These are phyloP conservation scores for Nigrospora oryzae DNA, from an alignment of 2,329 filamentous ascomycete genomes.

Conservation along the genomic window DNA sequence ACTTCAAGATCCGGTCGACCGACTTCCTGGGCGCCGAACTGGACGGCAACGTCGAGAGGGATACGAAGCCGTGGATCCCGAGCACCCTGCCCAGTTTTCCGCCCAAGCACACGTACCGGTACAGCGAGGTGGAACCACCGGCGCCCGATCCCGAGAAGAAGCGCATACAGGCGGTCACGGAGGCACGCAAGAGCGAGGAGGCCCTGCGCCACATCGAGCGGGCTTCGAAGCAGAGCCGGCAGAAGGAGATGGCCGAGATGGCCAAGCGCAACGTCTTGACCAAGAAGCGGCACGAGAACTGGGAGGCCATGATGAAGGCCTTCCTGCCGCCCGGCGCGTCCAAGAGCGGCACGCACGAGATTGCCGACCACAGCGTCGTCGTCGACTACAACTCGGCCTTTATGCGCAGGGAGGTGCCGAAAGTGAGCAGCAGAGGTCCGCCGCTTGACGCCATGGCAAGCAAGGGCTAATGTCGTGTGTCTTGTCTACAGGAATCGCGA, in stretches of 20 bases:
- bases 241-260: conserved; percentile 52
- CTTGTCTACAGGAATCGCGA: background rate
- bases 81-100: conserved; percentile 52
- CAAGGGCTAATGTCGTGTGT: conserved; percentile 8
- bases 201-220: conserved; percentile 51
- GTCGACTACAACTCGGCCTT: conserved; percentile 49
- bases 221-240: conserved; percentile 55
- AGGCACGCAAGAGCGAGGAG: conserved; percentile 54
- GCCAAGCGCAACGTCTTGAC: conserved; percentile 44
- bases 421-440: conserved; percentile 31
- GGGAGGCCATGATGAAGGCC: conserved; percentile 53
- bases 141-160: conserved; percentile 44
- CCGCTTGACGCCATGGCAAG: conserved; percentile 13
- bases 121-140: conserved; percentile 36
- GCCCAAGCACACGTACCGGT: conserved; percentile 55
- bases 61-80: conserved; percentile 47
- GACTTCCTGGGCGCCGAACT: conserved; percentile 45
- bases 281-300: conserved; percentile 48
- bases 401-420: conserved; percentile 43
- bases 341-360: conserved; percentile 34
- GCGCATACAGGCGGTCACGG: conserved; percentile 49
- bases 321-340: conserved; percentile 32
- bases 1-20: conserved; percentile 27
- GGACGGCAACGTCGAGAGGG: conserved; percentile 49
- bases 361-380: conserved; percentile 56